Percentiles rank a stretch among this genome's conserved stretches.
Evolutionary conservation across 805 yeast genomes (phyloP).

Genomic region (Candida stauntonica): DNA sequence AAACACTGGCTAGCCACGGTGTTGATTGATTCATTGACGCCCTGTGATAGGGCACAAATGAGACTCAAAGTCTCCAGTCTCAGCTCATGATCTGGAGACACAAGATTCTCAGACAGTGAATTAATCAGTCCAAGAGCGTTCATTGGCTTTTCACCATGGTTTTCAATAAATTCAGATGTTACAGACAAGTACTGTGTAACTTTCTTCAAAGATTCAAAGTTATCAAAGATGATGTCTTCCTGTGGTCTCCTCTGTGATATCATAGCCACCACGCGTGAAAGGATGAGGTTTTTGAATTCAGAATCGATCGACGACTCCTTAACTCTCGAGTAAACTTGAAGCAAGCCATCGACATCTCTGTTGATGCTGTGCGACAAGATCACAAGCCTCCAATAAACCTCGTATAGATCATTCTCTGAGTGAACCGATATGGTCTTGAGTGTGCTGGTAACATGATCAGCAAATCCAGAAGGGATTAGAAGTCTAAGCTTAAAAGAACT

Average conservation of each 20-base stretch:
- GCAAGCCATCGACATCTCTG: constrained; percentile 19
- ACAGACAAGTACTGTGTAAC: constrained; percentile 19
- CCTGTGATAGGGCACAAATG: constrained; percentile 30
- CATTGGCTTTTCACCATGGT: constrained; percentile 2
- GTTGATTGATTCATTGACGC: constrained; percentile 31
- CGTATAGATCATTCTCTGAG: constrained; percentile 26
- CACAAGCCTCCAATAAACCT: constrained; percentile 49
- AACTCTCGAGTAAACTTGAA: constrained; percentile 3
- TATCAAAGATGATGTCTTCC: constrained; percentile 8
- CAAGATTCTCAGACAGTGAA: constrained; percentile 35
- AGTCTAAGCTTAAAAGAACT: constrained; percentile 13
- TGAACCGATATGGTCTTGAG: constrained; percentile 5
- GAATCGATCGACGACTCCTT: constrained; percentile 2
- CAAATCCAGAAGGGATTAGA: constrained; percentile 17
- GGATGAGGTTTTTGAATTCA: constrained; percentile 14
- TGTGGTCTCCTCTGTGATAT: constrained; percentile 7
- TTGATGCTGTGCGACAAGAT: constrained; percentile 36
- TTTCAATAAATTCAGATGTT: constrained; percentile 13
- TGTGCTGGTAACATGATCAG: constrained; percentile 7
- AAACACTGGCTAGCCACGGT: constrained; percentile 45
- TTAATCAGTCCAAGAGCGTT: constrained; percentile 18
- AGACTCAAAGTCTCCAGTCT: constrained; percentile 51
- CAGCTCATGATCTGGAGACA: constrained; percentile 44
- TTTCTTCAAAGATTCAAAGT: constrained; percentile 20
- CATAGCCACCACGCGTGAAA: constrained; percentile 17